Conservation (phyloP, 2,329 filamentous ascomycete genomes). For the Aspergillus tubingensis region DNA sequence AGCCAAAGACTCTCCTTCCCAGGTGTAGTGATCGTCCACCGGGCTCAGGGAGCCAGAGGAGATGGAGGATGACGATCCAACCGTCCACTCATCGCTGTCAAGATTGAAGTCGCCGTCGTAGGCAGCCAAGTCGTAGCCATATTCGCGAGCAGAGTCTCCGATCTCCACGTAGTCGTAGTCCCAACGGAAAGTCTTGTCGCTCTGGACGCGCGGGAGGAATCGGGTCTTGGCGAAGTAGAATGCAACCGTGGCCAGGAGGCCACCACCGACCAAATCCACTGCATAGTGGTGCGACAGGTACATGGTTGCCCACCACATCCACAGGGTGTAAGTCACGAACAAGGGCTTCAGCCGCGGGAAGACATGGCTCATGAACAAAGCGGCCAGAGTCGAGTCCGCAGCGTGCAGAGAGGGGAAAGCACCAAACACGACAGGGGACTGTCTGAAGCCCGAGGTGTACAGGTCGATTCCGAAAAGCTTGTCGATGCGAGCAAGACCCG, state of each 20-base stretch:
- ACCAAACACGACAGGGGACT: conserved; percentile 88
- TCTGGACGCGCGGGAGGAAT: conserved; percentile 79
- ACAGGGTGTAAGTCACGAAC: conserved; percentile 81
- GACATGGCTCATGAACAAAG: conserved; percentile 87
- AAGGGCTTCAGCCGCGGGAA: conserved; percentile 81
- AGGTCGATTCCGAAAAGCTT: conserved; percentile 86
- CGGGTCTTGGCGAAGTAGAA: conserved; percentile 81
- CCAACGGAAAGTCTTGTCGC: conserved; percentile 86
- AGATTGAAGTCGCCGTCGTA: conserved; percentile 59
- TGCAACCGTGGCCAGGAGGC: conserved; percentile 71
- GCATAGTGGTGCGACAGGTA: conserved; percentile 97
- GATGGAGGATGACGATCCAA: conserved; percentile 77
- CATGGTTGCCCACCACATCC: conserved; percentile 99
- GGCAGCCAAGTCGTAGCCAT: conserved; percentile 58
- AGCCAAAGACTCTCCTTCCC: conserved; percentile 44
- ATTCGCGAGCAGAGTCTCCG: conserved; percentile 62
- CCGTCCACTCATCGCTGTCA: conserved; percentile 86
- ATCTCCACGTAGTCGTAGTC: conserved; percentile 92
- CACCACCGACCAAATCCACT: conserved; percentile 85
- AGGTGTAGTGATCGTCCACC: conserved; percentile 58
- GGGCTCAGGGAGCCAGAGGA: conserved; percentile 66
- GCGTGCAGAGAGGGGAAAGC: conserved; percentile 94
- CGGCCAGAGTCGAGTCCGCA: conserved; percentile 83
- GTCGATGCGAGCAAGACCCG: conserved; percentile 85
- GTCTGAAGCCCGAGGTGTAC: conserved; percentile 89